Base-by-base conservation (phyloP, 495 filamentous ascomycete genomes). In the Staphylotrichum longicolle region DNA sequence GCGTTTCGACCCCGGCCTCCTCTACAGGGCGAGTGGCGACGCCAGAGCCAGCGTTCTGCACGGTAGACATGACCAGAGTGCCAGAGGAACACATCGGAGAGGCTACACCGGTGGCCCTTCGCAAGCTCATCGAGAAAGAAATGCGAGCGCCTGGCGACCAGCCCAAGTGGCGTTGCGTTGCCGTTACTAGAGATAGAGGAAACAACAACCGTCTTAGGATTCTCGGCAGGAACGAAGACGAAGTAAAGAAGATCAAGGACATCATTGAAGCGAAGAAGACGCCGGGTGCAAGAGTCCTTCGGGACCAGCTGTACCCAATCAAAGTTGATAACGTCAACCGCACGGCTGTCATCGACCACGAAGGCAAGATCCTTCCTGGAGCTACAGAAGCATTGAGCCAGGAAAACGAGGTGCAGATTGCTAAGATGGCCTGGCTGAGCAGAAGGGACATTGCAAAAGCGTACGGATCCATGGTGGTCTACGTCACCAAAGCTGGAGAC, bases 191-290 rank as follows among this genome's bases (percentile, higher is more conserved):
- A n/a, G n/a, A n/a, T n/a, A n/a, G n/a, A n/a, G n/a, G n/a, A n/a
- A n/a, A n/a, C n/a, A n/a, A n/a, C n/a, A n/a, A n/a, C n/a, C n/a
- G n/a, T n/a, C n/a, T n/a, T n/a, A n/a, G n/a, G n/a, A n/a, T n/a
- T n/a, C n/a, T 48, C 44, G 47, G 55, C 20, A 47, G 55, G 20
- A 34, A 57, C 14, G 54, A 56, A 32, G 46, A 40, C 41, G 54
- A 56, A 35, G 42, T 34, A 8, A 12, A 52, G 32, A 52, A 52
- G 49, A 52, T 52, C 32, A 52, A 3, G 10, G 49, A n/a, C n/a
- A n/a, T n/a, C n/a, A n/a, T n/a, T n/a, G n/a, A n/a, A n/a, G n/a
- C n/a, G n/a, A n/a, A n/a, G n/a, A n/a, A n/a, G n/a, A n/a, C 39
- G 4, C 49, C 49, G 2, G 49, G 49, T 3, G 33, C 39, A 30